Evolutionary conservation across 78 protist species (phyloP), one percentile per base, ranked within the genome.

Genomic region (Creolimax fragrantissima): DNA sequence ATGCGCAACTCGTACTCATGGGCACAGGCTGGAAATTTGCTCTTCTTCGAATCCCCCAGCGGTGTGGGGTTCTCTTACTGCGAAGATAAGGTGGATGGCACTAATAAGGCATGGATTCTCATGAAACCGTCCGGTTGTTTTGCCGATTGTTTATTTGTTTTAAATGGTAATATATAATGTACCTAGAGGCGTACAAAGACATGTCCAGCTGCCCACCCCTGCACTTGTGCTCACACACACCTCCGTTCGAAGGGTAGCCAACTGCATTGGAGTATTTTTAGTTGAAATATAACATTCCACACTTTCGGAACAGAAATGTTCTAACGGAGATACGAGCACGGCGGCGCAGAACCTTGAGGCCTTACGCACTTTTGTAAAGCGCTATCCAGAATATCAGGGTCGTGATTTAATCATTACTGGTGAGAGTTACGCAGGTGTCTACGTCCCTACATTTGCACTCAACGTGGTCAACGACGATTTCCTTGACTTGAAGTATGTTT

Each of bases 1-100:
- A 58, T 58, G 74, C 74, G 74, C 74, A 58, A 58, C 74, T 24
- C 74, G 24, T 58, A 58, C 74, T 32, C 11, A 17, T 58, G 74
- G 74, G 24, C 11, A 32, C 11, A 58, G 74, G 39, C 39, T 32
- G 74, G 74, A 58, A 58, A 84, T 84, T 24, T 84, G 0, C 88
- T 84, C 24, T 42, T 37, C 45, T 42, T 84, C 88, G 88, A 84
- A 24, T 32, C 39, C 24, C 88, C 88, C 11, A 32, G 47, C 24
- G 88, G 88, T 24, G 88, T 84, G 24, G 88, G 88, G 24, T 84
- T 32, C 45, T 42, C 85, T 84, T 84, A 32, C 45, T 84, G 88
- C 45, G 74, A 58, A 24, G 24, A 32, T 84, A 24, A 84, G 85
- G 32, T 66, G 43, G 17, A 84, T 2, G 88, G 88, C 11, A 84